A percentile compares a stretch with the other conserved stretches of the same genome.
phyloP scores from a whole-genome alignment of 2,329 filamentous ascomycete species.

The Boeremia lycopersici region DNA sequence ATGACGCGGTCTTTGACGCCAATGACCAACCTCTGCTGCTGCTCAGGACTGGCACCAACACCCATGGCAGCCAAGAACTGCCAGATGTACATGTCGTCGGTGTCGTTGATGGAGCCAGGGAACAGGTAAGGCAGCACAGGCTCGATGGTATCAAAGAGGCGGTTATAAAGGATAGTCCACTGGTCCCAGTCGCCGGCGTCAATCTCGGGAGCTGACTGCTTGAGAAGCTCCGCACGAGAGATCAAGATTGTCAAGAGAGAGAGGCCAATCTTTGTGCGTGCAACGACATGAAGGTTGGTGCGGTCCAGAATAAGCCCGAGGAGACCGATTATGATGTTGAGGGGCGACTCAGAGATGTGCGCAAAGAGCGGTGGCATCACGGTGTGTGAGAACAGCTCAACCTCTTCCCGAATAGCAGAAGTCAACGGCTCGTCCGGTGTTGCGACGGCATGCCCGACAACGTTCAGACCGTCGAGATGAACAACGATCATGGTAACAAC shows the following conservation, averaged over 20 bases:
- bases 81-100: slow-evolving; percentile 97
- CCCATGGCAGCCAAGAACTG: slow-evolving; percentile 95
- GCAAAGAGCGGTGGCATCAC: slow-evolving; percentile 90
- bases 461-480: slow-evolving; percentile 89
- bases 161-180: slow-evolving; percentile 83
- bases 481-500: slow-evolving; percentile 95
- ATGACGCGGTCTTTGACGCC: slow-evolving; percentile 98
- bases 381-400: slow-evolving; percentile 85
- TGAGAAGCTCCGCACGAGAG: slow-evolving; percentile 90
- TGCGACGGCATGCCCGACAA: slow-evolving; percentile 81
- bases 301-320: slow-evolving; percentile 82
- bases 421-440: slow-evolving; percentile 73
- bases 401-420: slow-evolving; percentile 78
- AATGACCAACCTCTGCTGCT: slow-evolving; percentile 92
- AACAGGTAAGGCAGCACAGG: slow-evolving; percentile 84
- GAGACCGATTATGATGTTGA: slow-evolving; percentile 89
- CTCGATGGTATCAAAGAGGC: slow-evolving; percentile 86
- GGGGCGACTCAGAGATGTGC: slow-evolving; percentile 87
- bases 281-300: slow-evolving; percentile 82
- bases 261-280: slow-evolving; percentile 84
- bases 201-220: slow-evolving; percentile 73
- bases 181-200: slow-evolving; percentile 73
- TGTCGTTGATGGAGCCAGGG: slow-evolving; percentile 85
- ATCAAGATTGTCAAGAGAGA: slow-evolving; percentile 92
- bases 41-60: slow-evolving; percentile 88